These are phyloP conservation scores for Phytophthora pini DNA, from an alignment of 352 stramenopile species.

Conservation along the genomic window DNA sequence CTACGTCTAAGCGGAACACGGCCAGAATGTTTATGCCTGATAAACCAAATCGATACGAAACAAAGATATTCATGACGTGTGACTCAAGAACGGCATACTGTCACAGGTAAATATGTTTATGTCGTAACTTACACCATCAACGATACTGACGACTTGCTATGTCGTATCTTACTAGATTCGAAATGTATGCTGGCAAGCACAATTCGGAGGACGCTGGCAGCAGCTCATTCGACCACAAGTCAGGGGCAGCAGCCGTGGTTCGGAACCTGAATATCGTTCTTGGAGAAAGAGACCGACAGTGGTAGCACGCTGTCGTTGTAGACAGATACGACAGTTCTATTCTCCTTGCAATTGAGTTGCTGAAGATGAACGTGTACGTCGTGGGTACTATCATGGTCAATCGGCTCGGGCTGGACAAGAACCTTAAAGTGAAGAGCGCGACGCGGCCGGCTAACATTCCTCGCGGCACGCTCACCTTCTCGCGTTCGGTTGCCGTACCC, in stretches of 20 bases:
- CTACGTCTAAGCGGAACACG: conserved; percentile 32
- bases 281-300: neutral
- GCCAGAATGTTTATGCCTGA: conserved; percentile 36
- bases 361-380: neutral
- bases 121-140: neutral
- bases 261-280: neutral
- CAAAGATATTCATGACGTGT: too few species aligned
- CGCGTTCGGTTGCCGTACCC: neutral
- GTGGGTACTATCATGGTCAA: neutral
- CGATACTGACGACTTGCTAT: neutral
- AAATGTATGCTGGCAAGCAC: neutral
- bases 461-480: neutral
- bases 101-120: neutral
- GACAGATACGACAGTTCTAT: neutral
- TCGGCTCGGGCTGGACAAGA: neutral
- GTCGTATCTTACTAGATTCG: neutral
- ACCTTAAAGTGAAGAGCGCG: neutral
- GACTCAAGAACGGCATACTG: too few species aligned
- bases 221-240: too few species aligned
- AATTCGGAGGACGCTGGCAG: neutral
- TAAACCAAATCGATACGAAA: too few species aligned
- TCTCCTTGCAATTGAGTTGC: neutral
- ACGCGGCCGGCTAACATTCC: neutral
- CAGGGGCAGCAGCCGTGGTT: neutral
- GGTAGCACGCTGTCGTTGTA: neutral